Conservation (phyloP, 305 asterid genomes). For the Solanum hybrid region DNA sequence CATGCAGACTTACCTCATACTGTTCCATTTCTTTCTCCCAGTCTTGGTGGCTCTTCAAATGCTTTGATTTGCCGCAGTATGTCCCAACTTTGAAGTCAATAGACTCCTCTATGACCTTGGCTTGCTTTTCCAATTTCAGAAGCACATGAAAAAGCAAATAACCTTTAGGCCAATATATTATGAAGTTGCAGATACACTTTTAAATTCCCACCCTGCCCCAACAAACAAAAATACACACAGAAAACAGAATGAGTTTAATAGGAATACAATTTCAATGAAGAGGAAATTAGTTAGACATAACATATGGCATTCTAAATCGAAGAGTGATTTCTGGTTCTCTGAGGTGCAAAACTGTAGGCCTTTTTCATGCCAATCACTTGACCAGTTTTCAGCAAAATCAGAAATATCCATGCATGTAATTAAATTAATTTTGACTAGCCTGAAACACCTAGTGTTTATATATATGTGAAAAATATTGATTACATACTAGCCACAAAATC, state of each 20-base stretch:
- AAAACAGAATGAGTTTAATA: not conserved
- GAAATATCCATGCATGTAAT: not conserved
- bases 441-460: not conserved
- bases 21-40: slow-evolving; percentile 85
- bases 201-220: not conserved
- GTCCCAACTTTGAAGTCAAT: slow-evolving; percentile 66
- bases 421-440: not conserved
- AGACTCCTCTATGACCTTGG: slow-evolving; percentile 68
- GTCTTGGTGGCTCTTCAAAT: slow-evolving; percentile 37
- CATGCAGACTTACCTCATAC: slow-evolving; percentile 58
- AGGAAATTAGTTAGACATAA: not conserved
- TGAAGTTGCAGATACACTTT: not conserved
- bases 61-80: slow-evolving; percentile 52
- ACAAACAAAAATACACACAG: not conserved
- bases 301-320: not conserved
- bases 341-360: not conserved
- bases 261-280: not conserved
- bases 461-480: not conserved
- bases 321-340: not conserved
- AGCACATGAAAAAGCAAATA: slow-evolving; percentile 10
- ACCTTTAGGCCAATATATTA: not conserved
- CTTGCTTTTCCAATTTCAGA: slow-evolving; percentile 56
- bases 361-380: not conserved
- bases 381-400: not conserved
- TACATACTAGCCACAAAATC: not conserved